Percentiles rank a stretch among this genome's conserved stretches.
These are phyloP conservation scores for Lactarius quietus DNA, from an alignment of 768 basidiomycete species.

Conservation along the genomic window DNA sequence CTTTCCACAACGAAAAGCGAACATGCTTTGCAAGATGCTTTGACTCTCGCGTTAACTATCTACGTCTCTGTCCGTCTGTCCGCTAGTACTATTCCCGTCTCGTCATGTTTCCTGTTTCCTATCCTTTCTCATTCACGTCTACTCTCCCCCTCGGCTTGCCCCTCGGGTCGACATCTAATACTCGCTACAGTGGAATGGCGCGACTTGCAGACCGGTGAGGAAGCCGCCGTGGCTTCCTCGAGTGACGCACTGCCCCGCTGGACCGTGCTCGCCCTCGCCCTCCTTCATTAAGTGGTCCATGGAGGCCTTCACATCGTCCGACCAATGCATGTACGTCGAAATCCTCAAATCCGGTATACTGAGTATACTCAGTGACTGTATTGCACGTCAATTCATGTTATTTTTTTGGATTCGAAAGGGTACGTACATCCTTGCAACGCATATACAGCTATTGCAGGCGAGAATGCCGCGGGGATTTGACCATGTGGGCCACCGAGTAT, in stretches of 20 bases:
- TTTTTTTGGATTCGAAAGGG: not conserved
- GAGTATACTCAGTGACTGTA: constrained; percentile 30
- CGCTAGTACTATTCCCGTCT: no score
- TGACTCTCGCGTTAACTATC: no score
- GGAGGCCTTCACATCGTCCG: constrained; percentile 30
- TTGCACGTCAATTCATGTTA: not conserved
- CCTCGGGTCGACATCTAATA: no score
- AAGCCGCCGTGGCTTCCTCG: constrained; percentile 38
- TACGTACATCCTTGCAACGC: constrained; percentile 29
- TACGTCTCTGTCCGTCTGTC: no score
- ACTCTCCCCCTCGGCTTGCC: no score
- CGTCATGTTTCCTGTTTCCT: no score
- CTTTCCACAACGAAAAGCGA: no score
- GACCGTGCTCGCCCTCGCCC: constrained; percentile 26
- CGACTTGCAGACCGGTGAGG: constrained; percentile 28
- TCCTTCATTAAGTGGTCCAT: constrained; percentile 30
- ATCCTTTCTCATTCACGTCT: no score
- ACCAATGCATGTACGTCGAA: constrained; percentile 31
- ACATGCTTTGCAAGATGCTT: no score
- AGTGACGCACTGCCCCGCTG: constrained; percentile 29
- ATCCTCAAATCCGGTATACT: constrained; percentile 36
- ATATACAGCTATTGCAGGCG: constrained; percentile 20
- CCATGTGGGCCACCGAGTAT: constrained; percentile 36
- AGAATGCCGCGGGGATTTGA: constrained; percentile 26
- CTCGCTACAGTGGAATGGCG: not conserved